Evolutionary conservation across 768 basidiomycete species (phyloP).

Genomic region (Auriculariales sp.): DNA sequence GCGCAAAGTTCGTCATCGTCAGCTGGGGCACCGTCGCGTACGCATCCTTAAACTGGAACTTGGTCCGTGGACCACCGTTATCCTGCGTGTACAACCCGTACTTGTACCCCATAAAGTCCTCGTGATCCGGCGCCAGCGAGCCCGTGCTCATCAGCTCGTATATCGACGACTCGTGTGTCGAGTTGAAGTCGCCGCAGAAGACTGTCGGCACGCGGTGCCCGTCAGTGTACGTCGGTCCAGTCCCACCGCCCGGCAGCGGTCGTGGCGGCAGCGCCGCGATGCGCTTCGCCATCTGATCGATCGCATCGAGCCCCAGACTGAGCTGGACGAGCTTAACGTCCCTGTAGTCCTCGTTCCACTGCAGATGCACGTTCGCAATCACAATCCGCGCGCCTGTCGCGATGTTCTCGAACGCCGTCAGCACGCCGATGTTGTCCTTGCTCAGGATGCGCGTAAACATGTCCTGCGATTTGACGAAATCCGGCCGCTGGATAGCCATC

Average conservation of each 20-base stretch:
- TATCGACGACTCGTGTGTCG: slow-evolving; percentile 70
- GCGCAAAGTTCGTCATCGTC: slow-evolving; percentile 79
- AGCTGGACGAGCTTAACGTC: slow-evolving; percentile 97
- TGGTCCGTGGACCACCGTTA: slow-evolving; percentile 51
- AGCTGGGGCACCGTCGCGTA: slow-evolving; percentile 51
- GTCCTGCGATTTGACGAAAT: slow-evolving; percentile 95
- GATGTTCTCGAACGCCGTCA: slow-evolving; percentile 75
- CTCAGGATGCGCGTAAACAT: slow-evolving; percentile 98
- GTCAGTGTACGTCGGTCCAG: slow-evolving; percentile 54
- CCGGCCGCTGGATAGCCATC: slow-evolving; percentile 81
- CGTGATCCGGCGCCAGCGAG: slow-evolving; percentile 51
- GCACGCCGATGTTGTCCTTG: slow-evolving; percentile 84
- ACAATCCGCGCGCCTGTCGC: slow-evolving; percentile 78
- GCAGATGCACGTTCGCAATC: slow-evolving; percentile 80
- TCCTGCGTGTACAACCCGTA: slow-evolving; percentile 91
- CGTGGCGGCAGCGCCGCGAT: slow-evolving; percentile 75
- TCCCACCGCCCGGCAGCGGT: slow-evolving; percentile 3
- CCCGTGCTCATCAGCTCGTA: slow-evolving; percentile 83
- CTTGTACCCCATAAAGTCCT: slow-evolving; percentile 81
- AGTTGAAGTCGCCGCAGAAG: slow-evolving; percentile 95
- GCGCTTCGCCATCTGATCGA: slow-evolving; percentile 74
- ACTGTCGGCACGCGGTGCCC: slow-evolving; percentile 82
- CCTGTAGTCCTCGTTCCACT: slow-evolving; percentile 83
- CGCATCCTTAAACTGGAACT: slow-evolving; percentile 69
- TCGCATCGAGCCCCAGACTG: slow-evolving; percentile 83